These are phyloP conservation scores for Cryphonectria carpinicola DNA, from an alignment of 2,329 filamentous ascomycete species.

Conservation along the genomic window DNA sequence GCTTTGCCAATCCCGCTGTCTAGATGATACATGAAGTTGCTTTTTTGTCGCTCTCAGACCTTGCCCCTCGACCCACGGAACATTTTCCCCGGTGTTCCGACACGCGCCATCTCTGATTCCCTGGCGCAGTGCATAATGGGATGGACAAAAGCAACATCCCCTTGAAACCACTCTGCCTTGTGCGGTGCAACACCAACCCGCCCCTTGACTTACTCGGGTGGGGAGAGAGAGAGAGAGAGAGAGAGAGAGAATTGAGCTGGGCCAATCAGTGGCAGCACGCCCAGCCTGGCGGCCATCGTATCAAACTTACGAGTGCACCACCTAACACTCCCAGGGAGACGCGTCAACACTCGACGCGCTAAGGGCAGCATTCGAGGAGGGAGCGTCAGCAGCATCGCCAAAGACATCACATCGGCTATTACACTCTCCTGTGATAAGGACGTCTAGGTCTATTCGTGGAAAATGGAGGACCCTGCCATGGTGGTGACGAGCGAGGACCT, in stretches of 20 bases:
- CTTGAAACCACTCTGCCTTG: constrained; percentile 24
- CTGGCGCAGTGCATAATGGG: constrained; percentile 19
- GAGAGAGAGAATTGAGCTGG: neutral
- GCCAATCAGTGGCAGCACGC: constrained; percentile 17
- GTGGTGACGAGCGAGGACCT: constrained; percentile 41
- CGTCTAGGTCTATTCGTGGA: constrained; percentile 9
- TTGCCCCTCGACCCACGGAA: neutral
- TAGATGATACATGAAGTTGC: neutral
- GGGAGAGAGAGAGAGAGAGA: too few relatives aligned
- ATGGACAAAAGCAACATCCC: constrained; percentile 21
- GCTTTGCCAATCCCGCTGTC: neutral
- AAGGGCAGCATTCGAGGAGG: constrained; percentile 35
- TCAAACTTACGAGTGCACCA: neutral
- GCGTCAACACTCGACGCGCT: constrained; percentile 25
- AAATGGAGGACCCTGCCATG: constrained; percentile 37
- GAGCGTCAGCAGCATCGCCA: constrained; percentile 29
- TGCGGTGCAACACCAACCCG: constrained; percentile 21
- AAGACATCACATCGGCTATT: neutral
- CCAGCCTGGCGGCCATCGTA: neutral
- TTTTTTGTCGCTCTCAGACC: neutral
- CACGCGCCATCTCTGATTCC: neutral
- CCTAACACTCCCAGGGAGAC: neutral
- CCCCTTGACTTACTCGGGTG: constrained; percentile 18
- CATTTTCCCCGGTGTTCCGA: neutral
- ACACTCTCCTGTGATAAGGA: neutral